phyloP scores from a whole-genome alignment of 2,329 filamentous ascomycete genomes.

The Cladosporium sp. region DNA sequence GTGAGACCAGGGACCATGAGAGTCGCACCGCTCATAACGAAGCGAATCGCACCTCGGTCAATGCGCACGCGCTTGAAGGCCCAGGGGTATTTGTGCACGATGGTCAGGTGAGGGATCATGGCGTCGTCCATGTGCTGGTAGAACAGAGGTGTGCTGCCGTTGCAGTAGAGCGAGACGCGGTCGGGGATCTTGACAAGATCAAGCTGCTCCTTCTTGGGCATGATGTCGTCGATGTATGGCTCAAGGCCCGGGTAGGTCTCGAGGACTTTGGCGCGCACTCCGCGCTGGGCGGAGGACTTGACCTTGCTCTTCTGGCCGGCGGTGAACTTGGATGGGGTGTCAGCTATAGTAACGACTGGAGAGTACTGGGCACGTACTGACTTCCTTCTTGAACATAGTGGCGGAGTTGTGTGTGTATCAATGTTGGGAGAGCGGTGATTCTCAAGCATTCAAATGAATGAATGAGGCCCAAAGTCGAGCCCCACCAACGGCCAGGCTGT shows the following conservation, averaged over 20 bases:
- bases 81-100: conserved; percentile 86
- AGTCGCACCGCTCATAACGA: conserved; percentile 88
- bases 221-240: conserved; percentile 86
- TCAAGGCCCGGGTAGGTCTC: conserved; percentile 83
- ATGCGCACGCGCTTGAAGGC: conserved; percentile 85
- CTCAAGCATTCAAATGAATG: not conserved
- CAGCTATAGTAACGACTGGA: conserved; percentile 1
- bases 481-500: not conserved
- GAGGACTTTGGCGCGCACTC: conserved; percentile 78
- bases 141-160: conserved; percentile 79
- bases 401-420: not conserved
- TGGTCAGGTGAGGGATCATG: conserved; percentile 81
- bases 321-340: conserved; percentile 53
- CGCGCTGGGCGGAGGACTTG: conserved; percentile 92
- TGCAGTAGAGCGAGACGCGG: conserved; percentile 82
- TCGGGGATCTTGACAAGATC: conserved; percentile 93
- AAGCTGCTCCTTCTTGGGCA: conserved; percentile 91
- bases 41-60: conserved; percentile 93
- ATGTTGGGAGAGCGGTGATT: not conserved
- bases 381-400: conserved; percentile 92
- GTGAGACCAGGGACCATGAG: conserved; percentile 97
- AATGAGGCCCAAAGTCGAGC: conserved; percentile 4
- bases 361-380: conserved; percentile 47
- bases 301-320: conserved; percentile 85
- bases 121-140: conserved; percentile 80